These are phyloP conservation scores for Sporisorium reilianum DNA, from an alignment of 1,284 basidiomycete species.

Conservation along the genomic window DNA sequence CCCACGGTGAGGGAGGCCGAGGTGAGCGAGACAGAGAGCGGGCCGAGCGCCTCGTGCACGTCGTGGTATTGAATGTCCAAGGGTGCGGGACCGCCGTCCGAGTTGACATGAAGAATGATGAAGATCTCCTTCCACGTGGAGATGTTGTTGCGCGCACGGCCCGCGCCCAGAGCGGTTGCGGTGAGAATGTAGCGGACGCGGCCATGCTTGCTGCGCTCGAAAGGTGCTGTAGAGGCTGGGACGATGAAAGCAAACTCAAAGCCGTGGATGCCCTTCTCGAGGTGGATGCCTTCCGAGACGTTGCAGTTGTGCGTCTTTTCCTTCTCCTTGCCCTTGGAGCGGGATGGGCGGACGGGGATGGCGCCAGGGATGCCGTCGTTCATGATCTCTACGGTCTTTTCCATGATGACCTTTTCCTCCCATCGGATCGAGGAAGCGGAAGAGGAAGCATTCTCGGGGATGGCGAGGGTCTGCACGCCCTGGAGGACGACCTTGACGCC, in stretches of 20 bases:
- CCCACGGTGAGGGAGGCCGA: slow-evolving; percentile 66
- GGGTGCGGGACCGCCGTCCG: slow-evolving; percentile 62
- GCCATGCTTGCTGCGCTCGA: slow-evolving; percentile 65
- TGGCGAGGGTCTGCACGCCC: slow-evolving; percentile 62
- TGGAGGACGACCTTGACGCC: slow-evolving; percentile 58
- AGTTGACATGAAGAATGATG: slow-evolving; percentile 61
- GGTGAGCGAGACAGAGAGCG: slow-evolving; percentile 61
- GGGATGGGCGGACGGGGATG: slow-evolving; percentile 26
- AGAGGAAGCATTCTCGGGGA: slow-evolving; percentile 48
- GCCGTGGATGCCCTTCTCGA: slow-evolving; percentile 64
- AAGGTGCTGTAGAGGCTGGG: slow-evolving; percentile 63
- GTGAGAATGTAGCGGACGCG: slow-evolving; percentile 65
- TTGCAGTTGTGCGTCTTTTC: slow-evolving; percentile 38
- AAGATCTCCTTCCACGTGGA: slow-evolving; percentile 63
- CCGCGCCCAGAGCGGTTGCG: slow-evolving; percentile 63
- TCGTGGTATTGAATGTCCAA: slow-evolving; percentile 68
- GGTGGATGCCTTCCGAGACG: slow-evolving; percentile 49
- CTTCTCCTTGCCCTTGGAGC: slow-evolving; percentile 52
- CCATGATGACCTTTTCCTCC: slow-evolving; percentile 65
- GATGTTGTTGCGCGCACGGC: slow-evolving; percentile 57
- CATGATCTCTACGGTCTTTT: slow-evolving; percentile 62
- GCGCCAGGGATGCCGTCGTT: slow-evolving; percentile 42
- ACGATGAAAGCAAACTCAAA: slow-evolving; percentile 68
- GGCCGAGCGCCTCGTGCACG: slow-evolving; percentile 64
- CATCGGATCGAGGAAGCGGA: slow-evolving; percentile 46